Evolutionary conservation across 805 yeast genomes (phyloP).

Genomic region (Priceomyces fermenticarens): DNA sequence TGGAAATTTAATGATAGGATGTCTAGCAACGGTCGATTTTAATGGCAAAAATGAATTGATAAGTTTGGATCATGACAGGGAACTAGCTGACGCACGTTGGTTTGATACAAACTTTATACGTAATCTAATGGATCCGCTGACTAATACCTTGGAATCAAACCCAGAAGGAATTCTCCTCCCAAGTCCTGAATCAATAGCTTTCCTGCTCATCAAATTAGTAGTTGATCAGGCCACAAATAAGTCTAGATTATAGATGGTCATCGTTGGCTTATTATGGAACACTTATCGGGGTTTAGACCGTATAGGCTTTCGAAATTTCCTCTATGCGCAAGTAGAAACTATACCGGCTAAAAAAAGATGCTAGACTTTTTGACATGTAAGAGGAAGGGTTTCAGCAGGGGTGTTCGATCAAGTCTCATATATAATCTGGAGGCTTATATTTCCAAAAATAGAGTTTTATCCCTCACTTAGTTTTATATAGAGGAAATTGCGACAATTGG

Average conservation of each 20-base stretch:
- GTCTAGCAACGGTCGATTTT: constrained; percentile 74
- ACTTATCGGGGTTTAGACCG: too few species aligned
- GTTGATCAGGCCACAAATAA: constrained; percentile 21
- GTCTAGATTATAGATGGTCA: not conserved
- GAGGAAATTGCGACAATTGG: too few species aligned
- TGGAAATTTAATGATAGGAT: constrained; percentile 89
- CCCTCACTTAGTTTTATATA: too few species aligned
- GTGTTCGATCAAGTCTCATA: too few species aligned
- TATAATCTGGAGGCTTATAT: too few species aligned
- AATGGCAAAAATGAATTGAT: constrained; percentile 64
- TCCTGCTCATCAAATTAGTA: constrained; percentile 39
- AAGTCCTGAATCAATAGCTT: constrained; percentile 42
- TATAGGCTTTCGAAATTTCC: too few species aligned
- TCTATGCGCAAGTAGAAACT: too few species aligned
- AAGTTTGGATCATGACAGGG: constrained; percentile 78
- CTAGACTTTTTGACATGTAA: too few species aligned
- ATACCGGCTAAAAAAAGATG: too few species aligned
- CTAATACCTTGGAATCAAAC: constrained; percentile 20
- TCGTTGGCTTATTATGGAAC: not conserved
- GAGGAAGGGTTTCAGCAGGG: too few species aligned
- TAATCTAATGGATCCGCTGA: constrained; percentile 29
- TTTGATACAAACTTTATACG: constrained; percentile 56
- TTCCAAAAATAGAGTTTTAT: too few species aligned
- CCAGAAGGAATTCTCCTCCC: constrained; percentile 43
- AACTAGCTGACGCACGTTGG: constrained; percentile 85